Conservation (phyloP, 805 yeast species). For the Lipomyces japonicus region DNA sequence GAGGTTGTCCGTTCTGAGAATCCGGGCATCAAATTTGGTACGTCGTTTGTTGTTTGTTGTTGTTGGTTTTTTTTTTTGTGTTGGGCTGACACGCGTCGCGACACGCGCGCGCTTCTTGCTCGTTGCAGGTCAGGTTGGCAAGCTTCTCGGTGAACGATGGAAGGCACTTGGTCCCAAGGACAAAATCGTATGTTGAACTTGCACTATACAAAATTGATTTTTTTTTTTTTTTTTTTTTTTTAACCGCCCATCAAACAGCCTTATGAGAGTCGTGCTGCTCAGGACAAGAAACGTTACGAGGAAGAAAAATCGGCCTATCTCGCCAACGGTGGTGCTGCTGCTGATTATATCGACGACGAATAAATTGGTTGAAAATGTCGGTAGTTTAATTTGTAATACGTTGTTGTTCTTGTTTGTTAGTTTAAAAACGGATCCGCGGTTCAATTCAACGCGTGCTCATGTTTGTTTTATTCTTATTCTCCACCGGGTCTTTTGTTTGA, state of each 20-base stretch:
- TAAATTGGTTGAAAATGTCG: not conserved
- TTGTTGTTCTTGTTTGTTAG: not conserved
- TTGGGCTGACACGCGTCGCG: not conserved
- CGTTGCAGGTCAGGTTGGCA: conserved; percentile 70
- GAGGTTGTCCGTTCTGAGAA: conserved; percentile 92
- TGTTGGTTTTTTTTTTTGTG: not conserved
- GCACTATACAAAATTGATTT: too few species aligned
- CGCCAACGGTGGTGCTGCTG: conserved; percentile 44
- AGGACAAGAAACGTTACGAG: conserved; percentile 97
- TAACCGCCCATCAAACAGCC: conserved; percentile 43
- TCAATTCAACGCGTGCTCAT: not conserved
- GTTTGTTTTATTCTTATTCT: not conserved
- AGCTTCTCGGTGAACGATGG: conserved; percentile 94
- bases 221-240: not conserved
- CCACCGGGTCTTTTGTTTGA: not conserved
- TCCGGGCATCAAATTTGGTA: conserved; percentile 91
- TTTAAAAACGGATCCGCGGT: not conserved
- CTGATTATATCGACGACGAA: conserved; percentile 33
- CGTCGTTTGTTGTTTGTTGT: not conserved
- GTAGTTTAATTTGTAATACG: not conserved
- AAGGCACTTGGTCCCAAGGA: conserved; percentile 79
- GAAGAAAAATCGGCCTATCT: conserved; percentile 84
- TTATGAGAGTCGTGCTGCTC: conserved; percentile 88
- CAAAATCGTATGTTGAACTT: conserved; percentile 49
- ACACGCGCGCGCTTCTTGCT: not conserved